Evolutionary conservation across 352 stramenopile species (phyloP).

Genomic region (Thalassiosira mediterranea): DNA sequence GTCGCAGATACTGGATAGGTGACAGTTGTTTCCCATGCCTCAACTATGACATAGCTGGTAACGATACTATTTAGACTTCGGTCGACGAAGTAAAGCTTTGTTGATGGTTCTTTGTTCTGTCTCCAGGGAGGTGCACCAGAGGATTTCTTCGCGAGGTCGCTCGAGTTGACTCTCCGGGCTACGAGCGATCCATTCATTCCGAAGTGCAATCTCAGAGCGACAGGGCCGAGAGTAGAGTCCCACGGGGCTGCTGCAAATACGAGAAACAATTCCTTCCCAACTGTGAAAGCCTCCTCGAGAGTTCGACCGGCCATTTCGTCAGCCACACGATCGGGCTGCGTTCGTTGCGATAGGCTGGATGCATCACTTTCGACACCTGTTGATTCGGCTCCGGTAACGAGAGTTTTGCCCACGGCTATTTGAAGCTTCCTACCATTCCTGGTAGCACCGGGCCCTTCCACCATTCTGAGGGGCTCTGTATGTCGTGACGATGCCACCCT

Average conservation of each 20-base stretch:
- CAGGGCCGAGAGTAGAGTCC: neutral
- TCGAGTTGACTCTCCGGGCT: conserved; percentile 31
- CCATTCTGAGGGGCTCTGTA: conserved; percentile 6
- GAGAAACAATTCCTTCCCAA: conserved; percentile 72
- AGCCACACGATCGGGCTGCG: conserved; percentile 18
- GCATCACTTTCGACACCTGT: neutral
- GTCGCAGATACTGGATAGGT: conserved; percentile 38
- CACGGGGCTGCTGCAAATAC: conserved; percentile 33
- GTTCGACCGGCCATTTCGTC: conserved; percentile 22
- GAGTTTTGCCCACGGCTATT: conserved; percentile 36
- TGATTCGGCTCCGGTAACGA: neutral
- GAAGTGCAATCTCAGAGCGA: conserved; percentile 65
- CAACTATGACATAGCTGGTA: conserved; percentile 31
- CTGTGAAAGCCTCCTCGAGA: conserved; percentile 52
- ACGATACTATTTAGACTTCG: neutral
- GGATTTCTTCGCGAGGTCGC: conserved; percentile 14
- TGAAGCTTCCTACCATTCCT: conserved; percentile 58
- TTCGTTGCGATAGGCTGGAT: too few relatives aligned
- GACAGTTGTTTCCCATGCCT: conserved; percentile 40
- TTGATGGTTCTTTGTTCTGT: conserved; percentile 33
- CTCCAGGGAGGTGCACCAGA: conserved; percentile 37
- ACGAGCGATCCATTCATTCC: conserved; percentile 66
- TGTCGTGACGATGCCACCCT: too few relatives aligned
- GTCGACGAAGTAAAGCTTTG: conserved; percentile 36
- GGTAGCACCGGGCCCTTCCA: conserved; percentile 52